Evolutionary conservation across 352 stramenopile species (phyloP).

Genomic region (Thalassiosira hispida): DNA sequence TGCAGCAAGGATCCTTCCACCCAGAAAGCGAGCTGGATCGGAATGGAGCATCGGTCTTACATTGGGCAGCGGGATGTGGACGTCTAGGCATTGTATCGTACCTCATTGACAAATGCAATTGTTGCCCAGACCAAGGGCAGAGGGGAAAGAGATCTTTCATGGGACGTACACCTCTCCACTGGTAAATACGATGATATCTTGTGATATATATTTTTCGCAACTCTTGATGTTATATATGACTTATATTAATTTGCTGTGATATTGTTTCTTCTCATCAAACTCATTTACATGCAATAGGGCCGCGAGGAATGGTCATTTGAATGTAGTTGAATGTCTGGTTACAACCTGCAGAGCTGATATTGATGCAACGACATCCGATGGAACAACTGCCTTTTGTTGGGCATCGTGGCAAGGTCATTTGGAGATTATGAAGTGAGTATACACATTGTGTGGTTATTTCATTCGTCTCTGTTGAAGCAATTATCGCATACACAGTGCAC

Average conservation of each 20-base stretch:
- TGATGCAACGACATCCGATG: constrained; percentile 76
- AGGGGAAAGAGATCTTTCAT: constrained; percentile 72
- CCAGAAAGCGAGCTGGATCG: constrained; percentile 49
- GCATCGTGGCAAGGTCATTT: constrained; percentile 80
- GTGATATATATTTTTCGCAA: background rate
- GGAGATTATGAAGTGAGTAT: constrained; percentile 68
- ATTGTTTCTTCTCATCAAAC: background rate
- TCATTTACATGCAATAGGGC: constrained; percentile 34
- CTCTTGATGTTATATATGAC: background rate
- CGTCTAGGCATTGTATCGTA: constrained; percentile 65
- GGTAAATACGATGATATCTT: constrained; percentile 25
- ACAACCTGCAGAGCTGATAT: constrained; percentile 48
- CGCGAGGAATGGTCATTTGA: constrained; percentile 78
- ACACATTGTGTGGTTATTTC: background rate
- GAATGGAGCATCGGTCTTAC: constrained; percentile 65
- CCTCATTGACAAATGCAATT: constrained; percentile 68
- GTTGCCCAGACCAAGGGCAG: constrained; percentile 65
- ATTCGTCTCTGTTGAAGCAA: background rate
- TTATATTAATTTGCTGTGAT: too few species aligned
- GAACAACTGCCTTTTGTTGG: constrained; percentile 83
- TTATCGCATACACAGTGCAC: background rate
- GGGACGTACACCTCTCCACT: constrained; percentile 78
- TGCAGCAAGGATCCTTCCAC: constrained; percentile 5
- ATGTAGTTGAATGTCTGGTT: constrained; percentile 73
- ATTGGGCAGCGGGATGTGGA: constrained; percentile 75